These are phyloP conservation scores for Lactarius deliciosus DNA, from an alignment of 768 basidiomycete species.

Conservation along the genomic window DNA sequence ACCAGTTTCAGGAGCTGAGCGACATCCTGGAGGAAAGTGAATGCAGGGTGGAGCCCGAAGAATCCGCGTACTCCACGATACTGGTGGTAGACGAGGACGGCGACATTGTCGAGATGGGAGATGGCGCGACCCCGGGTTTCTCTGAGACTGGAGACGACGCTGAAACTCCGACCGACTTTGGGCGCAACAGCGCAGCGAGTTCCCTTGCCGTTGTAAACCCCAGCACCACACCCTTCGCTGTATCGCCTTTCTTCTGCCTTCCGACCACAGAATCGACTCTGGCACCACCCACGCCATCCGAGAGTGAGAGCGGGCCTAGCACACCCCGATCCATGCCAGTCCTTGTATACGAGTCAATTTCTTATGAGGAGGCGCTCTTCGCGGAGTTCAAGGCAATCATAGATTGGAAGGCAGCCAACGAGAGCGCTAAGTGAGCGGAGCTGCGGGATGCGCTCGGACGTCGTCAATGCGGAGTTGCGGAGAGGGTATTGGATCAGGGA, in stretches of 20 bases:
- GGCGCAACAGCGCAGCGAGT: background rate
- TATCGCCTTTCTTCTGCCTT: slow-evolving; percentile 4
- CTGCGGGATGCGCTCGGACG: background rate
- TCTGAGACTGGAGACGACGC: background rate
- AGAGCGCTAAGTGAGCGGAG: background rate
- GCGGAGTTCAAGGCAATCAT: slow-evolving; percentile 14
- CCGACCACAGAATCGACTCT: slow-evolving; percentile 7
- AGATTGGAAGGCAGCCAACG: background rate
- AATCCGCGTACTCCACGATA: background rate
- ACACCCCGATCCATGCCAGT: background rate
- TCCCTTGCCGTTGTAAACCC: background rate
- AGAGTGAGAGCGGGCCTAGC: slow-evolving; percentile 2
- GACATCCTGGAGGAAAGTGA: slow-evolving; percentile 17
- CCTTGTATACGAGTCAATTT: slow-evolving; percentile 8
- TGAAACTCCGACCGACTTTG: background rate
- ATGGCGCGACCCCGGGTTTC: too few relatives aligned
- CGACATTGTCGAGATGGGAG: background rate
- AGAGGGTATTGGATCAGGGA: background rate
- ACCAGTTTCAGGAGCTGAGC: background rate
- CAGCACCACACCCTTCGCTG: background rate
- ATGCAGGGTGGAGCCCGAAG: background rate
- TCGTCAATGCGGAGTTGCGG: background rate
- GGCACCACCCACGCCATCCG: slow-evolving; percentile 1
- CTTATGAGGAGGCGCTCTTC: slow-evolving; percentile 14
- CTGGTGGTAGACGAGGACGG: background rate